Base-by-base conservation (phyloP, 345 rosid species). In the Ceriops zippeliana region DNA sequence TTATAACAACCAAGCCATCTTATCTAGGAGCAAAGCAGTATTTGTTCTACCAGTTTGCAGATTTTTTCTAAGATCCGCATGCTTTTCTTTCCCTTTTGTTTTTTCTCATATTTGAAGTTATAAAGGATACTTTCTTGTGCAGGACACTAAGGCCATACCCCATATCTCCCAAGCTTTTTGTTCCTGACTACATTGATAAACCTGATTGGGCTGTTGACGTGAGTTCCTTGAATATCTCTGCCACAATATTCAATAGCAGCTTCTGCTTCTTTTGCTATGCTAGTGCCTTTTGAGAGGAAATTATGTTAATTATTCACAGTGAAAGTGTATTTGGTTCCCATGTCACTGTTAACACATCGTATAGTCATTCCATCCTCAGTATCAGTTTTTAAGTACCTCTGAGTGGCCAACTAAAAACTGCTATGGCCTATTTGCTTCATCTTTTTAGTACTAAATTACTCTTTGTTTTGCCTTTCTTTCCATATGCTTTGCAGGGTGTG, bases 161-260 rank as follows among this genome's bases (percentile, higher is more conserved):
- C 22, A 86, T 91, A 69, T 95, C 96, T 63, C 65, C 80, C 53
- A 79, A 68, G 70, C 90, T 84, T 65, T 17, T 52, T 57, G 87
- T 91, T 64, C 98, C 98, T 76, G 78, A 80, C 66, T 84, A 77
- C 67, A 81, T 95, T 52, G 88, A 86, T 5, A 78, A 64, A 75
- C 98, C 98, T 78, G 97, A 91, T 70, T 91, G 97, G 99, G 99
- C 96, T 53, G 46, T 80, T 72, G 96, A 90, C 82, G 99, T 95
- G 70, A 91, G 96, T 52, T 59, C 49, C 13, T 47, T 24, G 15
- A 5, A 4, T 63, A 3, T 24, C 46, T 58, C 5, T 22, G 8
- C 11, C 37, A 19, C 1, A 37, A 47, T 65, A 3, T 52, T 52
- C 28, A 26, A 15, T 9, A 16, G 21, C 10, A 19, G 53, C 58